Evolutionary conservation across 352 stramenopile genomes (phyloP).

Genomic region (Phytophthora macrochlamydospora): DNA sequence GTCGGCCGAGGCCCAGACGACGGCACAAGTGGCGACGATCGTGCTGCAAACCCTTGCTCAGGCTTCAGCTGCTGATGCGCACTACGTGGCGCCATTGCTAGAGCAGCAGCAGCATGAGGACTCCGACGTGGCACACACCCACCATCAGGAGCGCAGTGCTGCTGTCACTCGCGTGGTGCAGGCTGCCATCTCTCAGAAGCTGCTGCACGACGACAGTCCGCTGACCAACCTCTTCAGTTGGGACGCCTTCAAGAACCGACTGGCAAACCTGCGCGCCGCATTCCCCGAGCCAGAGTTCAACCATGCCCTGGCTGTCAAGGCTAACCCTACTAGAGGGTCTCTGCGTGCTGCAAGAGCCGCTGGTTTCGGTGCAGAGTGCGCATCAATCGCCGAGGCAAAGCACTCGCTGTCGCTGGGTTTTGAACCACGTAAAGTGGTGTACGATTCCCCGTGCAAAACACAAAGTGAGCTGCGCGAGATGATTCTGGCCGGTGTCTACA

Average conservation of each 20-base stretch:
- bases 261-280: slow-evolving; percentile 54
- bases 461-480: slow-evolving; percentile 78
- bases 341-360: slow-evolving; percentile 52
- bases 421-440: slow-evolving; percentile 80
- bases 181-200: slow-evolving; percentile 48
- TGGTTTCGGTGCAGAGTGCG: slow-evolving; percentile 82
- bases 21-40: slow-evolving; percentile 30
- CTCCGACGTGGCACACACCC: slow-evolving; percentile 21
- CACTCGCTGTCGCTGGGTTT: slow-evolving; percentile 81
- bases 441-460: slow-evolving; percentile 94
- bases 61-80: background rate
- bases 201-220: slow-evolving; percentile 62
- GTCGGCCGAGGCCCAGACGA: slow-evolving; percentile 12
- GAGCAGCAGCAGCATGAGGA: slow-evolving; percentile 41
- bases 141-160: slow-evolving; percentile 40
- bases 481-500: slow-evolving; percentile 78
- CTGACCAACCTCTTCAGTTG: slow-evolving; percentile 71
- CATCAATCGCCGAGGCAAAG: slow-evolving; percentile 82
- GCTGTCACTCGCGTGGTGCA: slow-evolving; percentile 53
- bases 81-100: slow-evolving; percentile 60
- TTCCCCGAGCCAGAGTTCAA: slow-evolving; percentile 74
- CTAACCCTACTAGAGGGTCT: slow-evolving; percentile 75
- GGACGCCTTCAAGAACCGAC: slow-evolving; percentile 61
- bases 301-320: slow-evolving; percentile 81
- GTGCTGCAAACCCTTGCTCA: slow-evolving; percentile 33